Evolutionary conservation across 768 basidiomycete genomes (phyloP).

Genomic region (Lyophyllum shimeji): DNA sequence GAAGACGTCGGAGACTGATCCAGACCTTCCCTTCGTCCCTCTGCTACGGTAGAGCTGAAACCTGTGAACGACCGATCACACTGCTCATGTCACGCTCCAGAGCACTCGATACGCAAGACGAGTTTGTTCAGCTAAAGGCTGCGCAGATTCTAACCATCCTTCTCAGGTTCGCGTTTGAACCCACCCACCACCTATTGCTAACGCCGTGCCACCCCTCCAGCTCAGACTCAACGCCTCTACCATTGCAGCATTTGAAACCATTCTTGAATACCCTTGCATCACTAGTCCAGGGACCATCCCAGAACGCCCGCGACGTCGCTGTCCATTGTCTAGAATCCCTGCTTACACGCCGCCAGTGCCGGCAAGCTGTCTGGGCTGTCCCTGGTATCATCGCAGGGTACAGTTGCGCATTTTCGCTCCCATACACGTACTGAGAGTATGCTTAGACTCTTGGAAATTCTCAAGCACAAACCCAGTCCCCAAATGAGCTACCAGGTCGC

Average conservation of each 20-base stretch:
- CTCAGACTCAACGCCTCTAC: conserved; percentile 49
- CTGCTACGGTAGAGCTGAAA: conserved; percentile 60
- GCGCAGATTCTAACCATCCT: conserved; percentile 87
- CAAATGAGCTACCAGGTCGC: conserved; percentile 96
- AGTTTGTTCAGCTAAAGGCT: conserved; percentile 92
- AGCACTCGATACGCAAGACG: conserved; percentile 82
- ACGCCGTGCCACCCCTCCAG: conserved; percentile 26
- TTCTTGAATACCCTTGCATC: conserved; percentile 60
- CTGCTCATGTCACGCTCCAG: conserved; percentile 37
- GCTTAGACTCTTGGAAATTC: conserved; percentile 74
- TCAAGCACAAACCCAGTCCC: conserved; percentile 78
- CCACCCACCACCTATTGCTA: not conserved
- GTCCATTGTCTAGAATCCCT: conserved; percentile 90
- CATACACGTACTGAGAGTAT: not conserved
- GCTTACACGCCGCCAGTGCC: conserved; percentile 76
- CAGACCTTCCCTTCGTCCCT: conserved; percentile 78
- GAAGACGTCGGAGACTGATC: conserved; percentile 57
- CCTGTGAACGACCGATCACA: not conserved
- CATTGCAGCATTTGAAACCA: conserved; percentile 52
- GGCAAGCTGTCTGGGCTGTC: conserved; percentile 79
- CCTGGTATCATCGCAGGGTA: conserved; percentile 71
- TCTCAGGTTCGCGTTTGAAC: conserved; percentile 53
- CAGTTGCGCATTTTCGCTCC: conserved; percentile 12
- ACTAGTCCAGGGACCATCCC: conserved; percentile 57
- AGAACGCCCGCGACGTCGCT: conserved; percentile 81